Evolutionary conservation across 2,329 filamentous ascomycete species (phyloP).

Genomic region (Fusarium acutatum): DNA sequence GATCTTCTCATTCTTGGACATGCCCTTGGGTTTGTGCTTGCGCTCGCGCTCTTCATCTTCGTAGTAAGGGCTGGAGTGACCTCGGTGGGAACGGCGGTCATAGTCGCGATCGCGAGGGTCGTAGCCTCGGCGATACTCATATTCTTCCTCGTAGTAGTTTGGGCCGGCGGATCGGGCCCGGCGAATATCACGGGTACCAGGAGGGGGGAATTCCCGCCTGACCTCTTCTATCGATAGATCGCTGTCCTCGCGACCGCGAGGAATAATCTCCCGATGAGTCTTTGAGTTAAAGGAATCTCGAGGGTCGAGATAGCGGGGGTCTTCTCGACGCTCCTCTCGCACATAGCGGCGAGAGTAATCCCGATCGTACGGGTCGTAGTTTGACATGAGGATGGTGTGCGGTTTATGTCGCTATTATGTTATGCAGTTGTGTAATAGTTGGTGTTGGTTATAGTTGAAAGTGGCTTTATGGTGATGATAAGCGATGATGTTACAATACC

Average conservation of each 20-base stretch:
- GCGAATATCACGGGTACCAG: slow-evolving; percentile 60
- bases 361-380: slow-evolving; percentile 65
- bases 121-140: slow-evolving; percentile 59
- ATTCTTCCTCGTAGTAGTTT: slow-evolving; percentile 64
- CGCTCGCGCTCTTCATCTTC: slow-evolving; percentile 68
- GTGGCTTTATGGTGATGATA: not conserved
- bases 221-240: slow-evolving; percentile 83
- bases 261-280: slow-evolving; percentile 62
- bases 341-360: slow-evolving; percentile 61
- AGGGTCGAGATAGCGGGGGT: slow-evolving; percentile 62
- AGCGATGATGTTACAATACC: not conserved
- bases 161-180: slow-evolving; percentile 72
- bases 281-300: slow-evolving; percentile 59
- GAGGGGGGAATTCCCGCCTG: slow-evolving; percentile 83
- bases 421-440: not conserved
- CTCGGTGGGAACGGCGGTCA: slow-evolving; percentile 56
- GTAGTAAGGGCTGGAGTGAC: slow-evolving; percentile 59
- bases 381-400: slow-evolving; percentile 45
- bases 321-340: slow-evolving; percentile 62
- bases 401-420: slow-evolving; percentile 2
- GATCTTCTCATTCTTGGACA: slow-evolving; percentile 72
- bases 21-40: slow-evolving; percentile 54
- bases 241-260: slow-evolving; percentile 74
- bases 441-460: not conserved
- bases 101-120: slow-evolving; percentile 55